Conservation (phyloP, 2,329 filamentous ascomycete genomes). For the Penicillium sp. region DNA sequence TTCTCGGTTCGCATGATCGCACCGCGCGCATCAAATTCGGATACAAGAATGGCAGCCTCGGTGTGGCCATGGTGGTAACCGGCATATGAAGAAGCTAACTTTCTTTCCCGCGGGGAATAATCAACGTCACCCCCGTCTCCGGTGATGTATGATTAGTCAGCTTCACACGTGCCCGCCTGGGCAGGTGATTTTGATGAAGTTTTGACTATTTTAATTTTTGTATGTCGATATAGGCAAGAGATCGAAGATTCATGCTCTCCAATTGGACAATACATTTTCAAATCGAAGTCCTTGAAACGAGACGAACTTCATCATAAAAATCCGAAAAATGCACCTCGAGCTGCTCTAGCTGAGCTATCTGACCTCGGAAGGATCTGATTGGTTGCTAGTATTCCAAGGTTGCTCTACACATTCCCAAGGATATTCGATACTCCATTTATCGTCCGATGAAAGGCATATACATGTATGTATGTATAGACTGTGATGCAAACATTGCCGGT, state of each 20-base stretch:
- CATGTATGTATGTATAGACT: too few relatives aligned
- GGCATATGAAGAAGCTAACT: slow-evolving; percentile 14
- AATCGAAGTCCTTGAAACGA: not conserved
- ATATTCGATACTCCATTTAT: too few relatives aligned
- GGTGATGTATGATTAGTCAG: not conserved
- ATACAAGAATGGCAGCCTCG: slow-evolving; percentile 67
- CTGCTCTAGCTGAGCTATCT: not conserved
- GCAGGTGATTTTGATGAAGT: not conserved
- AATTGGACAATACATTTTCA: too few relatives aligned
- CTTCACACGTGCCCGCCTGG: not conserved
- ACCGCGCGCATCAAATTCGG: slow-evolving; percentile 63
- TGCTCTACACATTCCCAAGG: too few relatives aligned
- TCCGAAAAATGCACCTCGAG: not conserved
- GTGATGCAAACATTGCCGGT: too few relatives aligned
- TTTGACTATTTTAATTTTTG: not conserved
- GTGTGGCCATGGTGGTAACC: slow-evolving; percentile 56
- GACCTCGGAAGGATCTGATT: not conserved
- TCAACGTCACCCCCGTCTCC: slow-evolving; percentile 4
- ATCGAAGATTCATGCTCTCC: not conserved
- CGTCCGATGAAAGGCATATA: too few relatives aligned
- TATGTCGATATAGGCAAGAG: too few relatives aligned
- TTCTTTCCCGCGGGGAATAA: slow-evolving; percentile 22
- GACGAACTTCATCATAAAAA: not conserved
- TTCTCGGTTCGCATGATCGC: slow-evolving; percentile 49
- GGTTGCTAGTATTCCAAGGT: not conserved